phyloP scores from a whole-genome alignment of 2,329 filamentous ascomycete species.

The Blastomyces parvus region DNA sequence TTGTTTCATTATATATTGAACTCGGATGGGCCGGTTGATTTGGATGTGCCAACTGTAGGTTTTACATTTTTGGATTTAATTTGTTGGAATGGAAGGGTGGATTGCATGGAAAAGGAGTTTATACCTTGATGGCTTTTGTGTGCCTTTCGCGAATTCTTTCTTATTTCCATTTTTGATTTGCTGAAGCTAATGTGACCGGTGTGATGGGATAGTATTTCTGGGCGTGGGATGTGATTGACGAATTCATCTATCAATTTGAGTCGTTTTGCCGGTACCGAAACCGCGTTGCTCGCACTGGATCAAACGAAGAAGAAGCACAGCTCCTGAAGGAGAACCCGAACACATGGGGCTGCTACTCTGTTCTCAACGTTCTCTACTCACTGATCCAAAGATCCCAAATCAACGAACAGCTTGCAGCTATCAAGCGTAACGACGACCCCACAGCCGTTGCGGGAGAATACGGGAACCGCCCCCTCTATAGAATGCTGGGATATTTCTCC shows the following conservation, averaged over 20 bases:
- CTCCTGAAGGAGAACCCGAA: slow-evolving; percentile 93
- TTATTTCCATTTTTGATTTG: not conserved
- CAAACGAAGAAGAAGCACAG: slow-evolving; percentile 86
- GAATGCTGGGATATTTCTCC: slow-evolving; percentile 98
- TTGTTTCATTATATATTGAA: slow-evolving; percentile 99
- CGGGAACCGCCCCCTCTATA: slow-evolving; percentile 85
- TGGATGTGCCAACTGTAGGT: slow-evolving; percentile 91
- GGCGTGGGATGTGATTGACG: slow-evolving; percentile 99
- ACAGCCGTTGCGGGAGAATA: slow-evolving; percentile 86
- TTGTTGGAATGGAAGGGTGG: not conserved
- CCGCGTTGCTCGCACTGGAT: slow-evolving; percentile 67
- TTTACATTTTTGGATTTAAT: slow-evolving; percentile 7
- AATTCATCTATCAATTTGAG: slow-evolving; percentile 99
- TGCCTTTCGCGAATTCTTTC: not conserved
- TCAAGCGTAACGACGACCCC: slow-evolving; percentile 88
- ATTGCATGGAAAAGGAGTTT: not conserved
- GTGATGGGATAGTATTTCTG: slow-evolving; percentile 69
- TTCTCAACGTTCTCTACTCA: slow-evolving; percentile 97
- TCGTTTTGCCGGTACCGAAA: slow-evolving; percentile 97
- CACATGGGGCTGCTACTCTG: slow-evolving; percentile 99
- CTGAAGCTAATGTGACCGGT: slow-evolving; percentile 7
- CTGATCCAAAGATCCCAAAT: slow-evolving; percentile 98
- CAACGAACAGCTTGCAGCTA: slow-evolving; percentile 89
- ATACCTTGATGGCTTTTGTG: not conserved
- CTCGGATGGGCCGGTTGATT: slow-evolving; percentile 95